Conservation (phyloP, 495 filamentous ascomycete genomes). For the Hyaloscypha variabilis region DNA sequence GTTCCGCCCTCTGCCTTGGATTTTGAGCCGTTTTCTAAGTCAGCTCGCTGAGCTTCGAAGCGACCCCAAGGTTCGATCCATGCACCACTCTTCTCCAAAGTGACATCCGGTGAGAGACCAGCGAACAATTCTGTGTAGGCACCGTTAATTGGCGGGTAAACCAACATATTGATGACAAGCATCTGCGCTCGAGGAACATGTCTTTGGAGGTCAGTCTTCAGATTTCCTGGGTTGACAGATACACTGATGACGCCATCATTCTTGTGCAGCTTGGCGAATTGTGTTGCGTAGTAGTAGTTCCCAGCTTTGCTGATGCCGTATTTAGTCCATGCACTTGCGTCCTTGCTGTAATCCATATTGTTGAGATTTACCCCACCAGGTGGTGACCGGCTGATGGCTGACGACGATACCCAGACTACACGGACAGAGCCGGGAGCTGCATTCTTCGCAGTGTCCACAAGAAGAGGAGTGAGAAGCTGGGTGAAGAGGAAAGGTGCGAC, state of each 20-base stretch:
- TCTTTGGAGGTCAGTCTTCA: constrained; percentile 44
- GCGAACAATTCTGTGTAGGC: constrained; percentile 47
- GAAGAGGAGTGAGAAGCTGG: constrained; percentile 41
- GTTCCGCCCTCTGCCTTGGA: constrained; percentile 41
- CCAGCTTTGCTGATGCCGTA: constrained; percentile 45
- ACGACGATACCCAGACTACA: constrained; percentile 35
- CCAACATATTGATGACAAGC: constrained; percentile 37
- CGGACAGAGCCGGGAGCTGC: constrained; percentile 39
- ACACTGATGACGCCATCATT: constrained; percentile 33
- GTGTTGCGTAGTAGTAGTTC: constrained; percentile 33
- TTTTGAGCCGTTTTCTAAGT: constrained; percentile 36
- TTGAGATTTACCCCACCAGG: constrained; percentile 36
- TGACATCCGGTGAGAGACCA: constrained; percentile 27
- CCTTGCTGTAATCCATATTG: constrained; percentile 32
- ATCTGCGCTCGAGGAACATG: constrained; percentile 42
- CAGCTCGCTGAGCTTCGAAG: constrained; percentile 32
- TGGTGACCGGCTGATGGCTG: constrained; percentile 5
- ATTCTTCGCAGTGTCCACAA: constrained; percentile 38
- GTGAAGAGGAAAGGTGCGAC: constrained; percentile 46
- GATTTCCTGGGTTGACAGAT: constrained; percentile 44
- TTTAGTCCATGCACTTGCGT: constrained; percentile 13
- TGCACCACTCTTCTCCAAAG: constrained; percentile 25
- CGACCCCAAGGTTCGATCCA: constrained; percentile 42
- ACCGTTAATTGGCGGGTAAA: constrained; percentile 36
- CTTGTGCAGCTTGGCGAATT: constrained; percentile 36